Evolutionary conservation across 345 rosid genomes (phyloP), one percentile per base, ranked within the genome.

Genomic region (Barbarea vulgaris): DNA sequence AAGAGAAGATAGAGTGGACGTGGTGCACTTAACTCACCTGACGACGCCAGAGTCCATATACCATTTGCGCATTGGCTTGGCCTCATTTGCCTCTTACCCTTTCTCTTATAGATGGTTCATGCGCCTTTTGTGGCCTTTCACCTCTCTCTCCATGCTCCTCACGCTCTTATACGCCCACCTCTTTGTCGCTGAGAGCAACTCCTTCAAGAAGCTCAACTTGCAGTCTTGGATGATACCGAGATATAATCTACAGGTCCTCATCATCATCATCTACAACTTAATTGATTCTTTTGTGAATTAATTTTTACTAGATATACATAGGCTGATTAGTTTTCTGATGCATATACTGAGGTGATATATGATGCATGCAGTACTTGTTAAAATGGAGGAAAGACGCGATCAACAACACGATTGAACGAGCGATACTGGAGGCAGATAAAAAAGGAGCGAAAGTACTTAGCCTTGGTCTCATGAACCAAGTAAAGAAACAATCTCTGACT

Each of bases 191-290:
- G 92, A 91, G 73, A 82, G 87, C 74, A 83, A 86, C 63, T 77
- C 71, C 5, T 78, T 91, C 19, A 31, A 82, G 34, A 78, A 84
- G 17, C 77, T 84, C 76, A 83, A 51, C 17, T 51, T 86, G 31
- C 97, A 93, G 41, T 82, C 96, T 18, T 87, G 98, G 98, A 86
- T 81, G 33, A 70, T 91, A 24, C 91, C 97, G 3, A 89, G 81
- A 73, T 91, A 85, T 78, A 85, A 58, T 15, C 18, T 83, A 9
- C 97, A 90, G 72, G 98, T 89, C 21, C 9, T 31, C 24, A 9
- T 33, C 9, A 39, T 62, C 22, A 31, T 13, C 28, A 70, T 21
- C 30, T 61, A 18, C 33, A 37, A 22, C 7, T 62, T 37, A 1
- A 4, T 47, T 34, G 6, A 15, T 64, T 14, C 6, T 60, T 67